Percentiles rank a stretch among this genome's conserved stretches.
Evolutionary conservation across 1,284 basidiomycete genomes (phyloP).

Genomic region (Pseudozyma flocculosa): DNA sequence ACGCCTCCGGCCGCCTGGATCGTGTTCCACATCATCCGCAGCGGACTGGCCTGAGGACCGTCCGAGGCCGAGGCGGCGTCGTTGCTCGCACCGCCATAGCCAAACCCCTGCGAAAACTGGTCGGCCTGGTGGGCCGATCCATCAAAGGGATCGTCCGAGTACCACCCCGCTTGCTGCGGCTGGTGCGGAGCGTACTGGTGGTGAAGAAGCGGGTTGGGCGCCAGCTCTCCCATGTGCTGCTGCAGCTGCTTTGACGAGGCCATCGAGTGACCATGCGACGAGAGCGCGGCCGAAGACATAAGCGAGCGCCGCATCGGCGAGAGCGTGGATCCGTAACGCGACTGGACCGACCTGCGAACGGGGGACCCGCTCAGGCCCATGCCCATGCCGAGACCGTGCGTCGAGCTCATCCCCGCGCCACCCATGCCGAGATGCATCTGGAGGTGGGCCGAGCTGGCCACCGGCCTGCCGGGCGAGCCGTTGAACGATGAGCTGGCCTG

Average conservation of each 20-base stretch:
- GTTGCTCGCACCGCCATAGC: slow-evolving; percentile 6
- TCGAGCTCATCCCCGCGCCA: slow-evolving; percentile 8
- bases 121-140: no score
- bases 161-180: no score
- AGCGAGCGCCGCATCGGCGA: slow-evolving; percentile 1
- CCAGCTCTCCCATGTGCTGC: slow-evolving; percentile 19
- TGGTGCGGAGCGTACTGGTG: no score
- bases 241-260: slow-evolving; percentile 12
- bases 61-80: slow-evolving; percentile 6
- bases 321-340: neutral
- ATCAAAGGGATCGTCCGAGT: no score
- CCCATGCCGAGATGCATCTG: slow-evolving; percentile 39
- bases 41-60: slow-evolving; percentile 13
- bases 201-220: no score
- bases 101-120: no score
- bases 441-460: slow-evolving; percentile 17
- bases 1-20: slow-evolving; percentile 36
- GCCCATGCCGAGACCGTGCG: slow-evolving; percentile 28
- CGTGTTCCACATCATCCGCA: slow-evolving; percentile 34
- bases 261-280: slow-evolving; percentile 30
- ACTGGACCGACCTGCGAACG: no score
- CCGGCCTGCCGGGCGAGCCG: slow-evolving; percentile 16
- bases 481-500: neutral
- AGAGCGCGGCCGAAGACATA: neutral
- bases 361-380: neutral